Base-by-base conservation (phyloP, 2,329 filamentous ascomycete species). In the Amesomyces nigricolor region DNA sequence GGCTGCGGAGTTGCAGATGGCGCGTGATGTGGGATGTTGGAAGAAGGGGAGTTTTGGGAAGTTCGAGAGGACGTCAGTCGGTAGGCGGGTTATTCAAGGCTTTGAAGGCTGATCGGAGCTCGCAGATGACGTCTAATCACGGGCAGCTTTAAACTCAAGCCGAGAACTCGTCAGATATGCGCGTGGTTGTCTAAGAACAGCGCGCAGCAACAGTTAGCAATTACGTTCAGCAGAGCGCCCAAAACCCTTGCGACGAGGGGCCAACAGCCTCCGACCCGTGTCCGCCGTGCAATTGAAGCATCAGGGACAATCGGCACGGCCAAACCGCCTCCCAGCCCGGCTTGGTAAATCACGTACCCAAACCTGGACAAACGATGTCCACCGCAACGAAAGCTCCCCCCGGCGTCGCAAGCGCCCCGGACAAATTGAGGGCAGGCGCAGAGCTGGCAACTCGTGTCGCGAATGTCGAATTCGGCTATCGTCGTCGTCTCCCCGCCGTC, bases 231-330 rank as follows among this genome's bases (percentile, higher is more conserved):
- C 22, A 26, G 22, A 26, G 22, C 22, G 32, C 9, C 32, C 32
- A 10, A 35, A 35, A 4, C 11, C 11, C 32, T 35, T 13, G 32
- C 32, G 32, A 35, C 11, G 32, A 35, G 32, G 30, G 2, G 40
- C n/a, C 40, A 26, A 38, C 30, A 45, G 19, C 30, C 17, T 26
- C 16, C 17, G 17, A 39, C 32, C 3, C 3, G 14, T 14, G 35
- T 35, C 35, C 47, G 35, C 49, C 39, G 52, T 42, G 50, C 57
- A 59, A 59, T 59, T 59, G 57, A 30, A 32, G 17, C 16, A 37
- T n/a, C 44, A 32, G 45, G 17, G 10, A 47, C n/a, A 43, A 32
- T 16, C 44, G 38, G 13, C 39, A 47, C 35, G 7, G 32, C 39
- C 30, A 39, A 47, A 17, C 38, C 10, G 5, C 22, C 16, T 5